These are phyloP conservation scores for Teunomyces kruisii DNA, from an alignment of 805 yeast genomes.

Conservation along the genomic window DNA sequence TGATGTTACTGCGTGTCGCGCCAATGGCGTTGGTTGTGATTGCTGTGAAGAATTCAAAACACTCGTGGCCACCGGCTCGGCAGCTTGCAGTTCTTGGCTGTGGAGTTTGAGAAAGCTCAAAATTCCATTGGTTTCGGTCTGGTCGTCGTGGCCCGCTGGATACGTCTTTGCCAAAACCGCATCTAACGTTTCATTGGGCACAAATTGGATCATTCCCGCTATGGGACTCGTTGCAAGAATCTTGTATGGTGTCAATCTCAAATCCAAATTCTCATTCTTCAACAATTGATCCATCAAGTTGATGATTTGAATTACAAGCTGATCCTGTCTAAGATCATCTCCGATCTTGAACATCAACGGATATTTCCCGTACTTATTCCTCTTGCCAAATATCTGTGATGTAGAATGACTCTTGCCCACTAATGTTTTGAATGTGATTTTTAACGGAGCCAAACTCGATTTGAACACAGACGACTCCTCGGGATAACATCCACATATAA, in stretches of 20 bases:
- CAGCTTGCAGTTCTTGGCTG: slow-evolving; percentile 29
- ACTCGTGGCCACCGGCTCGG: slow-evolving; percentile 26
- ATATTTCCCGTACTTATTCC: slow-evolving; percentile 47
- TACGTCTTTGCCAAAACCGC: slow-evolving; percentile 54
- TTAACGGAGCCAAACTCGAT: slow-evolving; percentile 85
- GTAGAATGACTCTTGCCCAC: slow-evolving; percentile 20
- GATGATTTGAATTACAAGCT: slow-evolving; percentile 91
- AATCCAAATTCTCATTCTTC: slow-evolving; percentile 85
- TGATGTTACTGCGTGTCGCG: slow-evolving; percentile 34
- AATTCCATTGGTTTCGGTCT: slow-evolving; percentile 59
- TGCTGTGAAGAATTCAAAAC: slow-evolving; percentile 14
- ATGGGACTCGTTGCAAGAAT: slow-evolving; percentile 87
- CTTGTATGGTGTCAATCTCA: slow-evolving; percentile 83
- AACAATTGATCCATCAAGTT: slow-evolving; percentile 86
- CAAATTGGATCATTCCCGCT: slow-evolving; percentile 91
- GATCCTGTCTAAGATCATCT: slow-evolving; percentile 95
- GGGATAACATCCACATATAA: slow-evolving; percentile 73
- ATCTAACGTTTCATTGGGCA: slow-evolving; percentile 90
- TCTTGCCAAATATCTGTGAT: slow-evolving; percentile 36
- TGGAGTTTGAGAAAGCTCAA: slow-evolving; percentile 62
- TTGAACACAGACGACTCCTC: slow-evolving; percentile 86
- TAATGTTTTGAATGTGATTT: slow-evolving; percentile 69
- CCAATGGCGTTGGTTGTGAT: slow-evolving; percentile 9
- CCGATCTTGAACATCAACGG: slow-evolving; percentile 93
- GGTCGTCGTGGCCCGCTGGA: slow-evolving; percentile 12